A percentile compares a stretch with the other conserved stretches of the same genome.
Conservation (phyloP, 1,139 yeast genomes). For the Pichia kudriavzevii region DNA sequence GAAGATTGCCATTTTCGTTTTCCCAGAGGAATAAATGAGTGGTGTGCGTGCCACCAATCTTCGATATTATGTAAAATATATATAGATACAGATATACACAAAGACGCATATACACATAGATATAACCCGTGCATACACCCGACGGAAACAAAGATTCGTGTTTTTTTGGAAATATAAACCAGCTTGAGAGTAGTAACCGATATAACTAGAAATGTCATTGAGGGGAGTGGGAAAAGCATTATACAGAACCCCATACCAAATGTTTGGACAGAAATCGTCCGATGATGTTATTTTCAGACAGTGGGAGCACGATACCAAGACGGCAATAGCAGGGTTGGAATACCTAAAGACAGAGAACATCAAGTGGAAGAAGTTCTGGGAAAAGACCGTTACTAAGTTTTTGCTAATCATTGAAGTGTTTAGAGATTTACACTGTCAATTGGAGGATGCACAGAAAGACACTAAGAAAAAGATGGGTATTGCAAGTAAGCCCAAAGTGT, state of each 20-base stretch:
- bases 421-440: conserved; percentile 33
- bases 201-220: conserved; percentile 27
- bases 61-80: no score
- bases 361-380: conserved; percentile 34
- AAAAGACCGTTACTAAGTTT: conserved; percentile 32
- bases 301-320: conserved; percentile 39
- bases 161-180: no score
- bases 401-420: conserved; percentile 29
- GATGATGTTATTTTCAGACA: conserved; percentile 39
- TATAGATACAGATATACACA: no score
- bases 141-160: no score
- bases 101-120: no score
- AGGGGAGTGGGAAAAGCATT: conserved; percentile 29
- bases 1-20: no score
- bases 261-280: conserved; percentile 25
- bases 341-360: conserved; percentile 34
- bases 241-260: conserved; percentile 28
- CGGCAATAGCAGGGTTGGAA: conserved; percentile 38
- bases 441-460: conserved; percentile 1
- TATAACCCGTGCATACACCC: no score
- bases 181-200: no score
- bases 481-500: no score
- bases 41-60: no score
- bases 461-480: neutral
- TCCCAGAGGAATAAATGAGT: no score